A percentile compares a stretch with the other conserved stretches of the same genome.
These are phyloP conservation scores for Monosporascus sp. DNA, from an alignment of 2,329 filamentous ascomycete genomes.

Conservation along the genomic window DNA sequence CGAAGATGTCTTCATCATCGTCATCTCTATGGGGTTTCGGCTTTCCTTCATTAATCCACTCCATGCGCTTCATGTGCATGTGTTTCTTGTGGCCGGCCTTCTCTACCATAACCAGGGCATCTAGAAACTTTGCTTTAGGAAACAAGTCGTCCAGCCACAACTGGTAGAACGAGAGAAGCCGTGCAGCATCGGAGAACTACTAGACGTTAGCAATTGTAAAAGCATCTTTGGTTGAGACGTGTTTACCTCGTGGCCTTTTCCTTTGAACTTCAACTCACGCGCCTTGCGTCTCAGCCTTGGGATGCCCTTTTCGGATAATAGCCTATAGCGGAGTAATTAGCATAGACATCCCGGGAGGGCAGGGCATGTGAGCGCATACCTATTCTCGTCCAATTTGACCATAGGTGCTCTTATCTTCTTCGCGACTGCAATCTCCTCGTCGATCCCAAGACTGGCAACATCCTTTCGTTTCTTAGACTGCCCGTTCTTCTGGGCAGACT, in stretches of 20 bases:
- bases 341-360: not conserved
- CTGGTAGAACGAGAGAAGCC: conserved; percentile 85
- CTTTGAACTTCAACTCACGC: conserved; percentile 72
- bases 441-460: conserved; percentile 63
- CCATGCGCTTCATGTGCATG: conserved; percentile 67
- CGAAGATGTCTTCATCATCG: conserved; percentile 26
- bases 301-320: conserved; percentile 81
- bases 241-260: conserved; percentile 83
- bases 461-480: conserved; percentile 44
- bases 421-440: conserved; percentile 77
- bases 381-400: conserved; percentile 81
- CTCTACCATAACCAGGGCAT: conserved; percentile 85
- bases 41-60: conserved; percentile 78
- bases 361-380: conserved; percentile 37
- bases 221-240: not conserved
- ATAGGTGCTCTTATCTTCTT: conserved; percentile 68
- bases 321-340: conserved; percentile 36
- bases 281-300: conserved; percentile 72
- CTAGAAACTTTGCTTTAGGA: conserved; percentile 88
- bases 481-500: conserved; percentile 10
- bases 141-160: conserved; percentile 96
- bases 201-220: conserved; percentile 2
- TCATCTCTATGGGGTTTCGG: conserved; percentile 36
- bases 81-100: conserved; percentile 83
- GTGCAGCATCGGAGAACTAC: conserved; percentile 77